phyloP scores from a whole-genome alignment of 345 rosid genomes.

The Excoecaria agallocha region DNA sequence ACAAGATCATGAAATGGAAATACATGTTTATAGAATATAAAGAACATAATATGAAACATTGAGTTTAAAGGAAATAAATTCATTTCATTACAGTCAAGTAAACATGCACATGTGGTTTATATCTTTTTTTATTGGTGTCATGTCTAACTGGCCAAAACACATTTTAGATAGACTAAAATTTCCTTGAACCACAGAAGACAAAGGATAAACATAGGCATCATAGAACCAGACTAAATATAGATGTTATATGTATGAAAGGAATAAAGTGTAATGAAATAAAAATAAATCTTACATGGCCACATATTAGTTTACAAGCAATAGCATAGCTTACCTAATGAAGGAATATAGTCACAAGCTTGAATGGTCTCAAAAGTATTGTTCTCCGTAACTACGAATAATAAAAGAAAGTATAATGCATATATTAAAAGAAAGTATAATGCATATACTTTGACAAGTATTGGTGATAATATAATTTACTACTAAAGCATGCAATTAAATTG shows the following conservation, averaged over 20 bases:
- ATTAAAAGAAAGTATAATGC: too few relatives aligned
- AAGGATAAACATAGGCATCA: too few relatives aligned
- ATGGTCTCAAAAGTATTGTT: conserved; percentile 80
- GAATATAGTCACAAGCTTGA: conserved; percentile 91
- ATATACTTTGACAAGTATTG: background rate
- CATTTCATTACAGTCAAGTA: background rate
- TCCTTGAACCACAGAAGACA: too few relatives aligned
- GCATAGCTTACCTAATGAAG: conserved; percentile 96
- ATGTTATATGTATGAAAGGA: background rate
- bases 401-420: too few relatives aligned
- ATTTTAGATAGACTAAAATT: too few relatives aligned
- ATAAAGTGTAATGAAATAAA: conserved; percentile 1
- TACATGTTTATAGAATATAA: too few relatives aligned
- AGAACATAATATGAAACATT: too few relatives aligned
- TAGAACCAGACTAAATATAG: background rate
- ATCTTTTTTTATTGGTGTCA: background rate
- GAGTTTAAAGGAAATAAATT: background rate
- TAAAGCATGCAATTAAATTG: background rate
- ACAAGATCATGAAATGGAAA: background rate
- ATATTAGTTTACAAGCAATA: conserved; percentile 85
- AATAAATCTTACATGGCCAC: conserved; percentile 74
- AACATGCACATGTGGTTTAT: background rate
- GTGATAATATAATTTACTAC: background rate
- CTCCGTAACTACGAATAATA: conserved; percentile 65
- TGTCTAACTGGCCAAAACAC: too few relatives aligned